Percentiles rank a stretch among this genome's conserved stretches.
These are phyloP conservation scores for Talaromyces sp. DNA, from an alignment of 2,329 filamentous ascomycete genomes.

Conservation along the genomic window DNA sequence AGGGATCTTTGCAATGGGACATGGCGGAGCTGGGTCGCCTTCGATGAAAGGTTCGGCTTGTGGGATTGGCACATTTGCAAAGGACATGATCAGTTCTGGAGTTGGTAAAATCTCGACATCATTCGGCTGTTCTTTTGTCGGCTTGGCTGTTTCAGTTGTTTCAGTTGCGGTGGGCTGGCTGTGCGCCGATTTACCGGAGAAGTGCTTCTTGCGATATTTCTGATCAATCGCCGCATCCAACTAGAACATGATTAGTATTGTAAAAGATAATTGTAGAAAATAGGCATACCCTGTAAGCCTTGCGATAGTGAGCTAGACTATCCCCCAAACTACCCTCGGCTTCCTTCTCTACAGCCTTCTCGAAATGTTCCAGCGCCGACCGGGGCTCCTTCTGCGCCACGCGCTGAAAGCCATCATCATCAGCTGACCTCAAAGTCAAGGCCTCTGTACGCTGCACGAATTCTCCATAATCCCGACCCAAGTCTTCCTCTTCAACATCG, in stretches of 20 bases:
- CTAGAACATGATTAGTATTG: slow-evolving; percentile 44
- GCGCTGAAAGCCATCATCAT: slow-evolving; percentile 37
- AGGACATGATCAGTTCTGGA: slow-evolving; percentile 71
- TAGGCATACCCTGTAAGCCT: slow-evolving; percentile 71
- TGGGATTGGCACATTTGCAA: slow-evolving; percentile 67
- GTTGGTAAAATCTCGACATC: slow-evolving; percentile 49
- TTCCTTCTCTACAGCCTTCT: slow-evolving; percentile 86
- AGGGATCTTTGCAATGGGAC: slow-evolving; percentile 72
- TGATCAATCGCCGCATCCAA: slow-evolving; percentile 82
- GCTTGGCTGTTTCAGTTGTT: slow-evolving; percentile 53
- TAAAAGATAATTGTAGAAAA: neutral
- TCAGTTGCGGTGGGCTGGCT: neutral
- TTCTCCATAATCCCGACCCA: slow-evolving; percentile 26
- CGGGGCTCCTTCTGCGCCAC: slow-evolving; percentile 51
- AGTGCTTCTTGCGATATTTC: slow-evolving; percentile 87
- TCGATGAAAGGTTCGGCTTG: slow-evolving; percentile 67
- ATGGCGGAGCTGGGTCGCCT: slow-evolving; percentile 69
- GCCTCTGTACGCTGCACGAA: slow-evolving; percentile 36
- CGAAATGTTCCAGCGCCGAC: slow-evolving; percentile 88
- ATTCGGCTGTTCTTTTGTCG: slow-evolving; percentile 48
- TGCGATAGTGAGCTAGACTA: slow-evolving; percentile 81
- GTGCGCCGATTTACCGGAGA: slow-evolving; percentile 58
- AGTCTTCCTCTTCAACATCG: slow-evolving; percentile 32
- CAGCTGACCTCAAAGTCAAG: slow-evolving; percentile 34
- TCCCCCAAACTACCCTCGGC: slow-evolving; percentile 80